A percentile compares a stretch with the other conserved stretches of the same genome.
phyloP scores from a whole-genome alignment of 352 stramenopile species.

The Hyaloperonospora brassicae region DNA sequence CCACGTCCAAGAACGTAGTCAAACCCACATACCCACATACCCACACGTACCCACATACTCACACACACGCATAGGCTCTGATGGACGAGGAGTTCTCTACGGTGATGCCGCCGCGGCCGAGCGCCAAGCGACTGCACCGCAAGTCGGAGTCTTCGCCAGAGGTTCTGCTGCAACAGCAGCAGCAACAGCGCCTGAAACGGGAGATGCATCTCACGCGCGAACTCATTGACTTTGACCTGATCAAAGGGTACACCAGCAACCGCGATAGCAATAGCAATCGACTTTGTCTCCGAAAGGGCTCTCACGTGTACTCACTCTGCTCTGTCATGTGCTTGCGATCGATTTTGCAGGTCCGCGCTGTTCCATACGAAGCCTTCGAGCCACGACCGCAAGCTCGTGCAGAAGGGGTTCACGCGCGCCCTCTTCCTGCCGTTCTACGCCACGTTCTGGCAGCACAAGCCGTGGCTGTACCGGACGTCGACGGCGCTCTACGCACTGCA shows the following conservation, averaged over 20 bases:
- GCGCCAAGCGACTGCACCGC: conserved; percentile 38
- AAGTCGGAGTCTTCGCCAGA: conserved; percentile 40
- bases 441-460: conserved; percentile 69
- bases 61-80: neutral
- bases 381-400: conserved; percentile 72
- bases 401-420: conserved; percentile 58
- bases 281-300: no score
- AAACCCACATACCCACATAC: neutral
- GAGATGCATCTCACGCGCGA: conserved; percentile 62
- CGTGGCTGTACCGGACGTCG: conserved; percentile 53
- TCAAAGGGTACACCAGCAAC: conserved; percentile 49
- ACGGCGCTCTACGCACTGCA: conserved; percentile 59
- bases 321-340: neutral
- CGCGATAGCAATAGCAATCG: no score
- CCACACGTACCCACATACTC: neutral
- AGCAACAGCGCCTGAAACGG: conserved; percentile 40
- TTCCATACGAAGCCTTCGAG: conserved; percentile 82
- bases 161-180: conserved; percentile 10
- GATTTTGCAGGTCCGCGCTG: conserved; percentile 47
- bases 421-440: conserved; percentile 67
- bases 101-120: conserved; percentile 15
- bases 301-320: no score
- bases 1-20: no score
- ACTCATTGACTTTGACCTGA: conserved; percentile 83
- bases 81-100: conserved; percentile 41